These are phyloP conservation scores for Lasiodiplodia citricola DNA, from an alignment of 2,329 filamentous ascomycete species.

Conservation along the genomic window DNA sequence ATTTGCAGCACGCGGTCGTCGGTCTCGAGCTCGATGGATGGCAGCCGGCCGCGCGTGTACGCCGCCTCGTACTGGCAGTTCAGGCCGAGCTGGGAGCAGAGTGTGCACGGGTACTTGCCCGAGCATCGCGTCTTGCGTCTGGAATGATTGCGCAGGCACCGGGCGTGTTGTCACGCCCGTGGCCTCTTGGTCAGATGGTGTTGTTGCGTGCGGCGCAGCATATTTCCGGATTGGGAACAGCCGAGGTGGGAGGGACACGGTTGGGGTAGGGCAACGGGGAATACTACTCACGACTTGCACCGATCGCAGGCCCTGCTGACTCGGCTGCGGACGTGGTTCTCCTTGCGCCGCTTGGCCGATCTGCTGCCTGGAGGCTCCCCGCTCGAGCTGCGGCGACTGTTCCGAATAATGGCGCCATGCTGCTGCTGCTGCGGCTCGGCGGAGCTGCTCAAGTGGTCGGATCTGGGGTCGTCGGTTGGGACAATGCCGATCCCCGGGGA, in stretches of 20 bases:
- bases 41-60: conserved; percentile 55
- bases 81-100: conserved; percentile 39
- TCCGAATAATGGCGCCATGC: neutral
- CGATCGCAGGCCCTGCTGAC: conserved; percentile 56
- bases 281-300: conserved; percentile 52
- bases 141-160: neutral
- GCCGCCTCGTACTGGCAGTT: conserved; percentile 57
- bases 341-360: conserved; percentile 39
- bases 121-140: conserved; percentile 47
- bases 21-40: conserved; percentile 46
- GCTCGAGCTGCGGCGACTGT: neutral
- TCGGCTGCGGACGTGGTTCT: conserved; percentile 45
- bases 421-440: neutral
- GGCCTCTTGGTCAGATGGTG: neutral
- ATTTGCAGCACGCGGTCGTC: conserved; percentile 19
- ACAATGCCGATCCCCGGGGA: conserved; percentile 1
- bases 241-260: neutral
- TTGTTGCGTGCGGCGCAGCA: conserved; percentile 28
- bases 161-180: neutral
- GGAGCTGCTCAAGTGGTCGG: neutral
- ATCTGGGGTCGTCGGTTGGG: neutral
- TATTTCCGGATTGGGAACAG: neutral
- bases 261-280: too few relatives aligned
- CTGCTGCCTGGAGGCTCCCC: neutral
- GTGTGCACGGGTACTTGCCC: conserved; percentile 42